These are phyloP conservation scores for Beta vulgaris DNA, from an alignment of 148 eudicot genomes.

Conservation along the genomic window DNA sequence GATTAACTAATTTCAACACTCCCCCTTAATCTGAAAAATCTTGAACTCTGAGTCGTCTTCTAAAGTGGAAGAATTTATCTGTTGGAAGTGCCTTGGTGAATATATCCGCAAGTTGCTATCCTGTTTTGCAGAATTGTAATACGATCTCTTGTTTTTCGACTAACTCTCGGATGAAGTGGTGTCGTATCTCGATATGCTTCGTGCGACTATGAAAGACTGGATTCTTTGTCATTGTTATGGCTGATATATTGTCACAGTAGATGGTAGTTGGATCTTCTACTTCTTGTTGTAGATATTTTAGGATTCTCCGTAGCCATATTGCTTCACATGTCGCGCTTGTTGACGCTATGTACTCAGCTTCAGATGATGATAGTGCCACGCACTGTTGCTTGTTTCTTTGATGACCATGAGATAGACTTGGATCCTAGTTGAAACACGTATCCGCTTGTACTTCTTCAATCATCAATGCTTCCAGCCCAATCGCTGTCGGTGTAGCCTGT, in stretches of 20 bases:
- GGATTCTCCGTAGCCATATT: not conserved
- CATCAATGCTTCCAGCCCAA: not conserved
- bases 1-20: too few species aligned
- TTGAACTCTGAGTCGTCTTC: too few species aligned
- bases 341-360: not conserved
- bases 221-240: not conserved
- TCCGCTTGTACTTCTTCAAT: not conserved
- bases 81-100: conserved; percentile 29
- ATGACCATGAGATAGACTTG: not conserved
- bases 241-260: not conserved
- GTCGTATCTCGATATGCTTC: not conserved
- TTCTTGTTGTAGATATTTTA: not conserved
- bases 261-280: not conserved
- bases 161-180: not conserved
- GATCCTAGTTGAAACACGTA: not conserved
- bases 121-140: too few species aligned
- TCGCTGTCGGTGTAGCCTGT: not conserved
- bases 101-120: conserved; percentile 24
- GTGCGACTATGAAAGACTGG: too few species aligned
- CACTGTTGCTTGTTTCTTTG: not conserved
- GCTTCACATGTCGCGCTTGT: not conserved
- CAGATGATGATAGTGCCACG: too few species aligned
- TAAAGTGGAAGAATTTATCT: too few species aligned
- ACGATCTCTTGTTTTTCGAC: not conserved
- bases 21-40: too few species aligned